Evolutionary conservation across 1,284 basidiomycete genomes (phyloP).

Genomic region (Puccinia hordei): DNA sequence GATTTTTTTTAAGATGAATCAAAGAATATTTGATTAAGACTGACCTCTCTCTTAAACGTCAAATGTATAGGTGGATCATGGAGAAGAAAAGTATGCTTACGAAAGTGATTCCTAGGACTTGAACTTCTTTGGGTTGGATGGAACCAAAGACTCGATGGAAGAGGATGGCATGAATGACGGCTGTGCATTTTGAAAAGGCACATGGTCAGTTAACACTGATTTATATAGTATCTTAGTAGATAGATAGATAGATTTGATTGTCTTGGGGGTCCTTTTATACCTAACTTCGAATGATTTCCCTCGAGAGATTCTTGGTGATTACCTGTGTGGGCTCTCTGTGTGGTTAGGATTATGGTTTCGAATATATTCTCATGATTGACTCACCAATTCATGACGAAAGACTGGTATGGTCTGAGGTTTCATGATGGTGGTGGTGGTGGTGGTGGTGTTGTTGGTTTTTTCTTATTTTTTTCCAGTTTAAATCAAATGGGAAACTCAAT

Average conservation of each 20-base stretch:
- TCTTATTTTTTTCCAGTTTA: too few species aligned
- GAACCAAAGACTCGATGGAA: slow-evolving; percentile 22
- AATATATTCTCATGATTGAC: neutral
- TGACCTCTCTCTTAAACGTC: too few species aligned
- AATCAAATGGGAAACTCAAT: too few species aligned
- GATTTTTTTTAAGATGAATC: too few species aligned
- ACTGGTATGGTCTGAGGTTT: neutral
- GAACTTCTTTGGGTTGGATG: slow-evolving; percentile 2
- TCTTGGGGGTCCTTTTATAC: neutral
- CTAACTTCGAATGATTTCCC: slow-evolving; percentile 18
- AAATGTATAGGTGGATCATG: neutral
- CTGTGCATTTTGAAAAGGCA: neutral
- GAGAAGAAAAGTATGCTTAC: neutral
- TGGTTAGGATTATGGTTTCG: neutral
- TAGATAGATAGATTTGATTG: too few species aligned
- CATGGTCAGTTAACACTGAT: too few species aligned
- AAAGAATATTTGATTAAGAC: too few species aligned
- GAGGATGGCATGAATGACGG: slow-evolving; percentile 14
- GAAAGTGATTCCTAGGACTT: slow-evolving; percentile 12
- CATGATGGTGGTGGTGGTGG: too few species aligned
- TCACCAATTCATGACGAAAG: slow-evolving; percentile 5
- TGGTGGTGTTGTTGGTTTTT: neutral
- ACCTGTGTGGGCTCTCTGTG: too few species aligned
- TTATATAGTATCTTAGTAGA: too few species aligned
- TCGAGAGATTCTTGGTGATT: slow-evolving; percentile 4